These are phyloP conservation scores for Cyclotella choctawhatcheeana DNA, from an alignment of 108 stramenopile species.

Conservation along the genomic window DNA sequence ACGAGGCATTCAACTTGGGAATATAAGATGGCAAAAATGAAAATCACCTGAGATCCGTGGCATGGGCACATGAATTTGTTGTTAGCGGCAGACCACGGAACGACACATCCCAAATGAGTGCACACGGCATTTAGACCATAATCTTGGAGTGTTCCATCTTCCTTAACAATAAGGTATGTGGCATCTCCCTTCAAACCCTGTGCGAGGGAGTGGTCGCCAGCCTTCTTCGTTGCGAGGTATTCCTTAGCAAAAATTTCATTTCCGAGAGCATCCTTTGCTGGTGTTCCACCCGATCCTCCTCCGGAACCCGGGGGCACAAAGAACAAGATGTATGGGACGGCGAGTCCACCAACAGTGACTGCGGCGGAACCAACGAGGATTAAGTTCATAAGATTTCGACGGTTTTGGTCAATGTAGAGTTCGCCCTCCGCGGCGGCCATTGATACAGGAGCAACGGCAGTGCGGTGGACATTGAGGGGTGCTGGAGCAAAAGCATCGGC, in stretches of 20 bases:
- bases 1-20: background rate
- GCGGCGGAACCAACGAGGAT: constrained; percentile 94
- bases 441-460: constrained; percentile 57
- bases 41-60: constrained; percentile 90
- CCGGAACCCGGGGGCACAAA: constrained; percentile 95
- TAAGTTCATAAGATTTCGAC: constrained; percentile 96
- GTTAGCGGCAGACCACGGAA: constrained; percentile 96
- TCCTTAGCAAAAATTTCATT: constrained; percentile 87
- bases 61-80: constrained; percentile 99
- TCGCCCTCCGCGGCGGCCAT: constrained; percentile 80
- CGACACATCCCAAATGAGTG: constrained; percentile 99
- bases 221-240: constrained; percentile 88
- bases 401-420: constrained; percentile 96
- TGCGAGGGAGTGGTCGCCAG: constrained; percentile 90
- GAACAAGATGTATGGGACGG: constrained; percentile 95
- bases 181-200: constrained; percentile 99
- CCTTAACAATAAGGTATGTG: constrained; percentile 98
- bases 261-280: constrained; percentile 95
- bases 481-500: constrained; percentile 84
- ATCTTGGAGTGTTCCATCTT: constrained; percentile 83
- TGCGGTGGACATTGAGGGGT: constrained; percentile 49
- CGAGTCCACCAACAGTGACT: constrained; percentile 90
- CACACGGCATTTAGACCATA: constrained; percentile 94
- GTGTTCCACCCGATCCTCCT: constrained; percentile 77
- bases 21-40: background rate